Conservation (phyloP, 352 stramenopile genomes). For the Phytopythium mirpurense region DNA sequence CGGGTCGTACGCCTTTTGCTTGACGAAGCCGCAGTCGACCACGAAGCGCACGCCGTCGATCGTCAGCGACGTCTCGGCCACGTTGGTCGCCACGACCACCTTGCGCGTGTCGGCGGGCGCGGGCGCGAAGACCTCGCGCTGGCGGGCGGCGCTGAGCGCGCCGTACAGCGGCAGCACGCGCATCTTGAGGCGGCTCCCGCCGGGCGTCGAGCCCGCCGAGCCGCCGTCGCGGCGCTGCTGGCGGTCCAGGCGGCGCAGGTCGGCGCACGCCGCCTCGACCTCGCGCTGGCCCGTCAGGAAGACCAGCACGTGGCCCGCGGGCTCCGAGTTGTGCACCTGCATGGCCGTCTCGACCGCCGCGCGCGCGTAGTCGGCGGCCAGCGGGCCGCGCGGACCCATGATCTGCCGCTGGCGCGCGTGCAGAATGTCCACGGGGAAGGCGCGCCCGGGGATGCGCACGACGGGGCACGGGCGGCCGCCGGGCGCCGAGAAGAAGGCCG, state of each 20-base stretch:
- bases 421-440: slow-evolving; percentile 93
- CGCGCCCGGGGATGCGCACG: slow-evolving; percentile 87
- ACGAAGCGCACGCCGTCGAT: slow-evolving; percentile 94
- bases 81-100: slow-evolving; percentile 95
- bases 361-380: slow-evolving; percentile 46
- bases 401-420: slow-evolving; percentile 85
- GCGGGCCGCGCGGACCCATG: slow-evolving; percentile 61
- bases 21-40: slow-evolving; percentile 75
- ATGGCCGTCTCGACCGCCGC: slow-evolving; percentile 72
- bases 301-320: slow-evolving; percentile 89
- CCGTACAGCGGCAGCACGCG: slow-evolving; percentile 92
- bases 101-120: slow-evolving; percentile 81
- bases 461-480: slow-evolving; percentile 46
- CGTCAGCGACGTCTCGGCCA: slow-evolving; percentile 98
- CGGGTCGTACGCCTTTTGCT: slow-evolving; percentile 93
- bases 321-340: slow-evolving; percentile 65
- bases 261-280: slow-evolving; percentile 85
- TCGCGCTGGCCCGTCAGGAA: slow-evolving; percentile 94
- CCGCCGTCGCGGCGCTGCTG: slow-evolving; percentile 3
- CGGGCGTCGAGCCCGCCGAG: slow-evolving; percentile 18
- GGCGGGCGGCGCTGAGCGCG: slow-evolving; percentile 88
- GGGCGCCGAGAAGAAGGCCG: slow-evolving; percentile 67
- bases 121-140: slow-evolving; percentile 93
- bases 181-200: slow-evolving; percentile 37
- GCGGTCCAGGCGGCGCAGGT: slow-evolving; percentile 69